Evolutionary conservation across 73 alveolate species (phyloP).

Genomic region (Tetrahymena thermophila): DNA sequence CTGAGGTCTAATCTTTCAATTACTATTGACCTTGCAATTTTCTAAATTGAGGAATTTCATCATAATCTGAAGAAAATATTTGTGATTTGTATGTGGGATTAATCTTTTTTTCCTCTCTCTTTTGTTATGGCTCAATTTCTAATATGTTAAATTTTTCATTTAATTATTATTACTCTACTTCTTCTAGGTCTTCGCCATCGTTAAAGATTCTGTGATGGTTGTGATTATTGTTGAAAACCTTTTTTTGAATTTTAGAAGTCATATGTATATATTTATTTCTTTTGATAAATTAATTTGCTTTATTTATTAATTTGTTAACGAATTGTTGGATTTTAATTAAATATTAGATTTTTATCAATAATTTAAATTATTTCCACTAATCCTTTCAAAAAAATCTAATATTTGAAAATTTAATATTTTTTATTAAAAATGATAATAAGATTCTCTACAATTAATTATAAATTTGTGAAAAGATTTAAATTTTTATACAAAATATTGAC

Average conservation of each 20-base stretch:
- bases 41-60: not conserved
- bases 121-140: not conserved
- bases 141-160: not conserved
- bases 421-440: not conserved
- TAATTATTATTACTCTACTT: not conserved
- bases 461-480: not conserved
- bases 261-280: not conserved
- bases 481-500: not conserved
- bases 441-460: not conserved
- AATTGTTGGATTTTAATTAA: not conserved
- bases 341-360: not conserved
- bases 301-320: not conserved
- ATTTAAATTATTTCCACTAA: not conserved
- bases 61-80: not conserved
- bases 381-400: not conserved
- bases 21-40: not conserved
- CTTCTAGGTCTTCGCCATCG: not conserved
- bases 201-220: not conserved
- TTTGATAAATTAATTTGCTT: not conserved
- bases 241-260: not conserved
- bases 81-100: not conserved
- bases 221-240: not conserved
- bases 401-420: not conserved
- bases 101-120: not conserved
- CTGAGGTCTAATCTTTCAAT: not conserved